These are phyloP conservation scores for Coniferiporia weirii DNA, from an alignment of 1,284 basidiomycete genomes.

Conservation along the genomic window DNA sequence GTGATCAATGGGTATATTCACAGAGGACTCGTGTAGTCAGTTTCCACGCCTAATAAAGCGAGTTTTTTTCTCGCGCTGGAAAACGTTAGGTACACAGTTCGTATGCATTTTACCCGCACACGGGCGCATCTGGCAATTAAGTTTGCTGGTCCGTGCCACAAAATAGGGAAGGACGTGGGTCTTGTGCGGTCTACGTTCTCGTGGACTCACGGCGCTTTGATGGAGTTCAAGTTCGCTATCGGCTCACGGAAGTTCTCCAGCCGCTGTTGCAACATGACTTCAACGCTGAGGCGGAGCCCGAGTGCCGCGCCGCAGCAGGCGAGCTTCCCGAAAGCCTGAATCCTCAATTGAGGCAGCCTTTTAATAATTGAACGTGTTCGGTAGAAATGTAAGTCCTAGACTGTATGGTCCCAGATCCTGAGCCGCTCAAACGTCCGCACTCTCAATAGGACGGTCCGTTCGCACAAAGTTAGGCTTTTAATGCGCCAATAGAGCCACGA, in stretches of 20 bases:
- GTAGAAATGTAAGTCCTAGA: constrained; percentile 5
- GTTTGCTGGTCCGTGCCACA: constrained; percentile 2
- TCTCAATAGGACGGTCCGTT: not conserved
- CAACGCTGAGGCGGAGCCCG: too few species aligned
- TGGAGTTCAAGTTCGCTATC: not conserved
- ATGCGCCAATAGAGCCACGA: not conserved
- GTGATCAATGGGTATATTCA: constrained; percentile 3
- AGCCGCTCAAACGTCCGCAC: constrained; percentile 1
- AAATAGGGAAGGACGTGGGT: constrained; percentile 1
- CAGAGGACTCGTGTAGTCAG: constrained; percentile 3
- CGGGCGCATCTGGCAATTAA: constrained; percentile 12
- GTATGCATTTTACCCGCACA: constrained; percentile 11
- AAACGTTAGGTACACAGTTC: constrained; percentile 14
- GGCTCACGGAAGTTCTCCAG: too few species aligned
- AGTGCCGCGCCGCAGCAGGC: too few species aligned
- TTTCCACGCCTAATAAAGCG: constrained; percentile 10
- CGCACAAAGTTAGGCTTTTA: not conserved
- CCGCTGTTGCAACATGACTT: too few species aligned
- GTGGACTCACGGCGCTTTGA: constrained; percentile 11
- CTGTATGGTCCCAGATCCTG: not conserved
- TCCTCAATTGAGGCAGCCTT: too few species aligned
- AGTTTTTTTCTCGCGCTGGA: constrained; percentile 14
- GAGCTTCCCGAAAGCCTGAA: not conserved
- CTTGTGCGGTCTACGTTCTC: constrained; percentile 15
- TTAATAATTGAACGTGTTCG: constrained; percentile 2